Evolutionary conservation across 352 stramenopile species (phyloP).

Genomic region (Pythium folliculosum): DNA sequence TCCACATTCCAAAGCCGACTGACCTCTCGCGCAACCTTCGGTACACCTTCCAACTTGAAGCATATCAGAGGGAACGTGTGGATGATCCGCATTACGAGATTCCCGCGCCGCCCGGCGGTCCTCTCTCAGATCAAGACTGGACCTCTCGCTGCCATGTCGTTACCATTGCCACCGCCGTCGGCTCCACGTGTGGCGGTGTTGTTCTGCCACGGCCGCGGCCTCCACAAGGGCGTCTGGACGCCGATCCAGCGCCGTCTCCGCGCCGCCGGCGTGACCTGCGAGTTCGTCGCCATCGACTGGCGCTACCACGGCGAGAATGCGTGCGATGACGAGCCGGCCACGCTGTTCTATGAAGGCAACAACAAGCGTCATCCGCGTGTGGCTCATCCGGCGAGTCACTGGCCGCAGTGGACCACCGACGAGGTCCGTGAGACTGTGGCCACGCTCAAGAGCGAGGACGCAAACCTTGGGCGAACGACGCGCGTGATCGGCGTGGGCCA

Average conservation of each 20-base stretch:
- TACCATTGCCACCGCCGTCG: background rate
- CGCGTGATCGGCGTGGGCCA: slow-evolving; percentile 18
- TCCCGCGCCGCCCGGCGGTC: too few species aligned
- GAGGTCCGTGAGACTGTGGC: background rate
- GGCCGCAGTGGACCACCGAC: slow-evolving; percentile 6
- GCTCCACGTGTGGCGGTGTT: slow-evolving; percentile 22
- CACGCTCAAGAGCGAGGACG: background rate
- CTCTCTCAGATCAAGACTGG: background rate
- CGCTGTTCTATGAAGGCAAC: slow-evolving; percentile 23
- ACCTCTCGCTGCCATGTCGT: background rate
- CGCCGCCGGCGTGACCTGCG: slow-evolving; percentile 14
- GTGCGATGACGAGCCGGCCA: slow-evolving; percentile 20
- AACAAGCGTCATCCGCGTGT: slow-evolving; percentile 20
- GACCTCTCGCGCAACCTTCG: too few species aligned
- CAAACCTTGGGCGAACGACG: background rate
- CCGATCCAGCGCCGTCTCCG: slow-evolving; percentile 39
- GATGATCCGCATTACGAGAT: too few species aligned
- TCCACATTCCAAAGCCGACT: too few species aligned
- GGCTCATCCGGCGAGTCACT: slow-evolving; percentile 24
- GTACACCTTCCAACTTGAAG: too few species aligned
- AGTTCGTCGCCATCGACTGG: slow-evolving; percentile 39
- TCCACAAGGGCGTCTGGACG: slow-evolving; percentile 42
- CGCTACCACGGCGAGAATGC: slow-evolving; percentile 36
- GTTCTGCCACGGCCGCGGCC: slow-evolving; percentile 42
- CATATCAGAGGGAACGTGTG: too few species aligned